Evolutionary conservation across 2,329 filamentous ascomycete species (phyloP), one percentile per base, ranked within the genome.

Genomic region (Phyllosticta ampelicida): DNA sequence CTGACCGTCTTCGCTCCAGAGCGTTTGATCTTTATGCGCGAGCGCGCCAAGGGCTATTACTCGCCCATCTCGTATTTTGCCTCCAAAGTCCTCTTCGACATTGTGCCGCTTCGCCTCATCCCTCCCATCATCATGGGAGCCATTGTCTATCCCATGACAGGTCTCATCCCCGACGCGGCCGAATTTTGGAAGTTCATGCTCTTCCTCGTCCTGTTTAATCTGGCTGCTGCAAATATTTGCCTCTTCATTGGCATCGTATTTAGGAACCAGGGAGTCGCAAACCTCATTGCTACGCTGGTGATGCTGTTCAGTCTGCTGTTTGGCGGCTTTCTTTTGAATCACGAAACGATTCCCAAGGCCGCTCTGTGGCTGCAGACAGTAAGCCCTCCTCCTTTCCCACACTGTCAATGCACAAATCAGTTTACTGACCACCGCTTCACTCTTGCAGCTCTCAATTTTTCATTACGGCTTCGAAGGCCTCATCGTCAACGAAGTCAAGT

Each of bases 221-320:
- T 99, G 26, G 92, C 94, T 0, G 92, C 94, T 0, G 89, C 94
- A 0, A 87, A 87, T 30, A 94, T 99, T 61, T 97, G 90, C 70
- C 79, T 99, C 8, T 96, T 96, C 70, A 95, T 99, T 65, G 94
- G 94, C 63, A 96, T 99, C 61, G 82, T 96, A 8, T 95, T 95
- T 79, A 89, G 88, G 67, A 94, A 99, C 67, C 83, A 83, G 29
- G 87, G 90, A 44, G 90, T 99, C 1, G 94, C 94, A 54, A 97
- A 95, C 71, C 73, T 99, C 62, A 88, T 99, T 60, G 94, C 92
- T 56, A 95, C 91, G 65, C 75, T 99, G 65, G 90, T 97, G 54
- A 99, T 99, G 94, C 80, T 99, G 9, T 99, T 99, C 78, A 95
- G 89, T 69, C 76, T 99, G 61, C 80, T 99, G 9, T 97, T 99